A percentile compares a stretch with the other conserved stretches of the same genome.
These are phyloP conservation scores for Rhizomucor pusillus DNA, from an alignment of 371 early-diverging fungal genomes.

Conservation along the genomic window DNA sequence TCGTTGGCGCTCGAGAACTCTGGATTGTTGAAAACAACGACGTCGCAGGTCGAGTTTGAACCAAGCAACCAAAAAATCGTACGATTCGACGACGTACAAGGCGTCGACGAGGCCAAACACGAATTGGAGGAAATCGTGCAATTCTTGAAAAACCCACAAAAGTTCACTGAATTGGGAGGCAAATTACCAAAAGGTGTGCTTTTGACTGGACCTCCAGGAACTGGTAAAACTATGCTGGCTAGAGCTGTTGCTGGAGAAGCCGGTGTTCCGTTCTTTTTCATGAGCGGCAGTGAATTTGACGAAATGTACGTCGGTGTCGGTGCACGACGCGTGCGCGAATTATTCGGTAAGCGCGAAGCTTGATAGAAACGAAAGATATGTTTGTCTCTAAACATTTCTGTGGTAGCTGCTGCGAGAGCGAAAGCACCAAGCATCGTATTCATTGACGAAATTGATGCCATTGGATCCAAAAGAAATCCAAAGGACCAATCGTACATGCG, in stretches of 20 bases:
- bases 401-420: slow-evolving; percentile 85
- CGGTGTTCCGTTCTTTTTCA: slow-evolving; percentile 95
- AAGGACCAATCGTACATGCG: slow-evolving; percentile 94
- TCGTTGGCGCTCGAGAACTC: slow-evolving; percentile 78
- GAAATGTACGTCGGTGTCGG: slow-evolving; percentile 99
- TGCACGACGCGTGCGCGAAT: slow-evolving; percentile 77
- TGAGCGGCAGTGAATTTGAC: slow-evolving; percentile 97
- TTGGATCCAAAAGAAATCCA: slow-evolving; percentile 94
- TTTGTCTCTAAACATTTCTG: neutral
- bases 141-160: slow-evolving; percentile 89
- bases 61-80: slow-evolving; percentile 68
- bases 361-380: neutral
- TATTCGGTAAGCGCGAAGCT: slow-evolving; percentile 54
- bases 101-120: slow-evolving; percentile 96
- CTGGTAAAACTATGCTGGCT: slow-evolving; percentile 94
- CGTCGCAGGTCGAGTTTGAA: slow-evolving; percentile 66
- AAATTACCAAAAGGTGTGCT: slow-evolving; percentile 97
- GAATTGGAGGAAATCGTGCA: slow-evolving; percentile 95
- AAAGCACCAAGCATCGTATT: slow-evolving; percentile 98
- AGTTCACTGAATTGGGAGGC: slow-evolving; percentile 91
- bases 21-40: slow-evolving; percentile 65
- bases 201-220: slow-evolving; percentile 99
- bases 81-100: slow-evolving; percentile 93
- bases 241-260: slow-evolving; percentile 93
- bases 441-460: slow-evolving; percentile 99